A percentile compares a stretch with the other conserved stretches of the same genome.
These are phyloP conservation scores for Cytospora leucostoma DNA, from an alignment of 2,329 filamentous ascomycete species.

Conservation along the genomic window DNA sequence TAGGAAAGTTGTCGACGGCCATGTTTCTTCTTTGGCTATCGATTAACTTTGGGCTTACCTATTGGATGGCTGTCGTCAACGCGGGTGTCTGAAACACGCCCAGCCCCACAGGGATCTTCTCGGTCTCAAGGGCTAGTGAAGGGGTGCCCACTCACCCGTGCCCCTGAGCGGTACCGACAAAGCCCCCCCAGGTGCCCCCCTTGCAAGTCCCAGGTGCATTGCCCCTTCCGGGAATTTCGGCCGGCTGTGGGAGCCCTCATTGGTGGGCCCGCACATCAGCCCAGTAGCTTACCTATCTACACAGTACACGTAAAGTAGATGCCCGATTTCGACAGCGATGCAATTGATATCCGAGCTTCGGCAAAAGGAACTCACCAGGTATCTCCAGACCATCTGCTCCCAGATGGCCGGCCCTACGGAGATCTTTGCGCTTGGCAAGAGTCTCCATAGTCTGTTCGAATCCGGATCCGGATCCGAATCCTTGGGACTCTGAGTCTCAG, in stretches of 20 bases:
- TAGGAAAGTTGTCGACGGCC: neutral
- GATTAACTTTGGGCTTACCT: neutral
- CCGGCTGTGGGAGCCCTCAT: slow-evolving; percentile 16
- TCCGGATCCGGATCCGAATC: slow-evolving; percentile 17
- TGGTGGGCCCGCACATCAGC: slow-evolving; percentile 14
- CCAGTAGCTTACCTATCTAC: slow-evolving; percentile 18
- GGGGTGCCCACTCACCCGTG: slow-evolving; percentile 2
- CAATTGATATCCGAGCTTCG: too few species aligned
- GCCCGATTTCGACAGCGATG: too few species aligned
- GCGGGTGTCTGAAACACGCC: neutral
- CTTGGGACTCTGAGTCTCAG: slow-evolving; percentile 12
- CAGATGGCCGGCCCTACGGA: neutral
- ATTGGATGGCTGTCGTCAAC: neutral
- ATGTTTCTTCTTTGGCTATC: neutral
- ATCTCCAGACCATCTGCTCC: too few species aligned
- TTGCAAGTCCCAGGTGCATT: neutral
- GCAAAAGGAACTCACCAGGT: neutral
- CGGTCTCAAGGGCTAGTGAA: neutral
- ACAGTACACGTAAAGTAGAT: too few species aligned
- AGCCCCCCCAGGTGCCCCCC: neutral
- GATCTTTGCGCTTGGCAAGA: neutral
- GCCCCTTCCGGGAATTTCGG: slow-evolving; percentile 11
- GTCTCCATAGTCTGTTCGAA: too few species aligned
- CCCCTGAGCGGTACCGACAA: slow-evolving; percentile 10
- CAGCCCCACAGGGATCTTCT: neutral